phyloP scores from a whole-genome alignment of 1,284 basidiomycete species.

The Erythrobasidium hasegawianum region DNA sequence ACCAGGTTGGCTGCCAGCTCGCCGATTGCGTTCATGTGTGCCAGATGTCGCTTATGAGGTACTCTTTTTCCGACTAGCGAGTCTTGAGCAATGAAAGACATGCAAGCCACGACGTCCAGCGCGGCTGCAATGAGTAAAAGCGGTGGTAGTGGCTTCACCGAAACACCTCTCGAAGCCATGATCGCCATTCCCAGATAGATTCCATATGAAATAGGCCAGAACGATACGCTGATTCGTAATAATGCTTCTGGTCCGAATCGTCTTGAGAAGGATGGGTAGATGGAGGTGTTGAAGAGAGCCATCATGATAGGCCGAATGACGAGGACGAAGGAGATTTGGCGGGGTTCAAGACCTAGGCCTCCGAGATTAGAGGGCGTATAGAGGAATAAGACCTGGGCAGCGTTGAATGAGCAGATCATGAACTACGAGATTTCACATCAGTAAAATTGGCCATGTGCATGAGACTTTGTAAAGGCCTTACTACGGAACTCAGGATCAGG shows the following conservation, averaged over 20 bases:
- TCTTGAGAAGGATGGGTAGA: constrained; percentile 10
- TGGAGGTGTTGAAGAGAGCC: neutral
- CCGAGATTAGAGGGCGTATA: neutral
- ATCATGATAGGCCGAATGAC: neutral
- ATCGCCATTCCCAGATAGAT: constrained; percentile 5
- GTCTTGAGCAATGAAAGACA: neutral
- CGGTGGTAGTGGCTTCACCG: neutral
- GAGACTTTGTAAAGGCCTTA: too few relatives aligned
- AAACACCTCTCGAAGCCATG: neutral
- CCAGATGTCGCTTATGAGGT: constrained; percentile 1
- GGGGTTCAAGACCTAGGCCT: constrained; percentile 4
- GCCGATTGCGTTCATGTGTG: neutral
- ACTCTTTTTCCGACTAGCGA: neutral
- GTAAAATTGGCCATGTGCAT: neutral
- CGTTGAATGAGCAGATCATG: neutral
- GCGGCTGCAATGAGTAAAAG: neutral
- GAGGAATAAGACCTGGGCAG: constrained; percentile 15
- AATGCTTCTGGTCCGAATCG: neutral
- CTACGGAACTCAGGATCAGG: constrained; percentile 1
- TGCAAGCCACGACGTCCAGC: neutral
- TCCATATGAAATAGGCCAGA: neutral
- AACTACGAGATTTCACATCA: constrained; percentile 1
- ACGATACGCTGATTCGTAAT: neutral
- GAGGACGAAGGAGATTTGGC: constrained; percentile 6
- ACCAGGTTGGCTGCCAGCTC: constrained; percentile 4